Evolutionary conservation across 2,329 filamentous ascomycete genomes (phyloP), one percentile per base, ranked within the genome.

Genomic region (Fusarium sp.): DNA sequence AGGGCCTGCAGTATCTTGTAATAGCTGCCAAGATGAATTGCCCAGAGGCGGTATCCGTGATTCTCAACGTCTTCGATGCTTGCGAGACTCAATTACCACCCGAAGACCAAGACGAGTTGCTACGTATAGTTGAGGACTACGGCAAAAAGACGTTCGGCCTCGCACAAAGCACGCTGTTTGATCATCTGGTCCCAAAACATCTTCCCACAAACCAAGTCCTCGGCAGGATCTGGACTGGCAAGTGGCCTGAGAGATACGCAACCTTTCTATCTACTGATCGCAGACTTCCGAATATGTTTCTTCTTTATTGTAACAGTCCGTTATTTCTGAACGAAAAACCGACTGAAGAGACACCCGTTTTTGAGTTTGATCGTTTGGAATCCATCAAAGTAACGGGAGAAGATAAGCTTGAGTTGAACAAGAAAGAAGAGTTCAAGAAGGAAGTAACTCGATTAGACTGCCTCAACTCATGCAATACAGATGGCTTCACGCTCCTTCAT

Each of bases 161-260:
- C 18, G 17, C 33, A 2, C 31, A 54, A 7, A 11, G 5, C 1
- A 29, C 21, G 20, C 15, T 47, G 0, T 47, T 47, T 4, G 33
- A 47, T 9, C 25, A 54, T 23, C 3, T 21, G 3, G 23, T 47
- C 1, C 50, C 23, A 4, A 36, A 15, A 10, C 23, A 47, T 23
- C 35, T 39, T 15, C 18, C 31, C 13, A 33, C 33, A 3, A 33
- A 21, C 2, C 18, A 20, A 1, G 2, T 47, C 3, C 51, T 54
- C 0, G 41, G n/a, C 1, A 29, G 31, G 2, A 17, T 1, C 15
- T 39, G 51, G 41, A 4, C 23, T 18, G 0, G 4, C 2, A 27
- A 2, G 11, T 47, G 51, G 51, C 51, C 51, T 14, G 41, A 47
- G 7, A 20, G 27, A 11, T 47, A 39, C 6, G 5, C 25, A 18